Evolutionary conservation across 1,284 basidiomycete species (phyloP).

Genomic region (Dichomitus squalens): DNA sequence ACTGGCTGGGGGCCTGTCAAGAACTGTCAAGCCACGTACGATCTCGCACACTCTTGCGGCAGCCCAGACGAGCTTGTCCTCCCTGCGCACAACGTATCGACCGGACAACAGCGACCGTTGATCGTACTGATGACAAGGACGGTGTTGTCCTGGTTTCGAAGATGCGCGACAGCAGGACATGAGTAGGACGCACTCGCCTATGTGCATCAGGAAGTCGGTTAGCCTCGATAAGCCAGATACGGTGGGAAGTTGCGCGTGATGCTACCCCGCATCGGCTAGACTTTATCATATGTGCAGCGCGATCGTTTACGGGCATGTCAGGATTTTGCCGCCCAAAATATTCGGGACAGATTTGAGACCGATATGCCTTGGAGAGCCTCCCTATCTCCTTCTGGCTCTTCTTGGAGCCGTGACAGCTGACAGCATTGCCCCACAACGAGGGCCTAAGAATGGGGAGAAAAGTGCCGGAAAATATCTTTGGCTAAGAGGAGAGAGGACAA

Average conservation of each 20-base stretch:
- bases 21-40: neutral
- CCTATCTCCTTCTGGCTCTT: neutral
- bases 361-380: too few species aligned
- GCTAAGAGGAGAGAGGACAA: neutral
- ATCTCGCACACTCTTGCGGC: too few species aligned
- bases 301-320: neutral
- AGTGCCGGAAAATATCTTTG: neutral
- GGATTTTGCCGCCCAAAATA: neutral
- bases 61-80: too few species aligned
- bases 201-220: too few species aligned
- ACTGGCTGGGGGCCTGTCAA: neutral
- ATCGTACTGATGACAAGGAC: neutral
- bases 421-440: neutral
- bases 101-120: neutral
- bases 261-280: constrained; percentile 15
- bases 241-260: neutral
- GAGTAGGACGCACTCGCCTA: too few species aligned
- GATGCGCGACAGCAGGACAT: too few species aligned
- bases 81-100: too few species aligned
- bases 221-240: neutral
- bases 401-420: neutral
- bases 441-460: too few species aligned
- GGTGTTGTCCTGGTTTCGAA: too few species aligned
- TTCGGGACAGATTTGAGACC: neutral
- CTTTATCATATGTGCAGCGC: neutral